phyloP scores from a whole-genome alignment of 78 protist species.

The Blattamonas nauphoetae region DNA sequence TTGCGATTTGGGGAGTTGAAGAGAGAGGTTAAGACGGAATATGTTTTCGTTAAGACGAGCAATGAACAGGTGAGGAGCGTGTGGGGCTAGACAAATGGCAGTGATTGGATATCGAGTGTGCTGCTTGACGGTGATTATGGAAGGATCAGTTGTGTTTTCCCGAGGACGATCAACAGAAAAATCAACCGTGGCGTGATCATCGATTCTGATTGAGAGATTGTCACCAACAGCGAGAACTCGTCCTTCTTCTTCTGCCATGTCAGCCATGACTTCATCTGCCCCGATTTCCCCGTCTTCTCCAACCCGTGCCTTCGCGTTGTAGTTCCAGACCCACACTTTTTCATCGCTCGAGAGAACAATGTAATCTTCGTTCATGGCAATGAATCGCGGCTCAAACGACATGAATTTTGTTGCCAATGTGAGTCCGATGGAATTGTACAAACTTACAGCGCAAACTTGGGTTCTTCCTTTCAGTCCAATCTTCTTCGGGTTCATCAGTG shows the following conservation, averaged over 20 bases:
- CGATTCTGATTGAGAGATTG: too few species aligned
- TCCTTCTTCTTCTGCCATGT: not conserved
- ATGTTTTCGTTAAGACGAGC: not conserved
- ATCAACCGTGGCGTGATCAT: too few species aligned
- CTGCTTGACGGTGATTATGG: not conserved
- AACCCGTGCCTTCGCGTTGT: not conserved
- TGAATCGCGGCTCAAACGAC: conserved; percentile 31
- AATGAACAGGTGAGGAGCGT: not conserved
- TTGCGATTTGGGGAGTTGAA: too few species aligned
- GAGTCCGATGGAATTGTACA: conserved; percentile 64
- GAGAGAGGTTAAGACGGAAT: not conserved
- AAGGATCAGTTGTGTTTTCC: not conserved
- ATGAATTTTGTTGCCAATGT: conserved; percentile 52
- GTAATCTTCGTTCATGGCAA: conserved; percentile 31
- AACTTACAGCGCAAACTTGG: conserved; percentile 2
- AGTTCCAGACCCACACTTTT: conserved; percentile 25
- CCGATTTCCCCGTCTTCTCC: not conserved
- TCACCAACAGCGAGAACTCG: too few species aligned
- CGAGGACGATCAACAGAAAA: not conserved
- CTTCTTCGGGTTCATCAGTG: too few species aligned
- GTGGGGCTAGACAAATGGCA: not conserved
- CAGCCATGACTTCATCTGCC: not conserved
- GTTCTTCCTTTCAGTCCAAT: too few species aligned
- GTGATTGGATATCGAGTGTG: not conserved
- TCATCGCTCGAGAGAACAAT: conserved; percentile 24